Evolutionary conservation across 2,329 filamentous ascomycete species (phyloP), one percentile per base, ranked within the genome.

Genomic region (Gaeumannomyces sp.): DNA sequence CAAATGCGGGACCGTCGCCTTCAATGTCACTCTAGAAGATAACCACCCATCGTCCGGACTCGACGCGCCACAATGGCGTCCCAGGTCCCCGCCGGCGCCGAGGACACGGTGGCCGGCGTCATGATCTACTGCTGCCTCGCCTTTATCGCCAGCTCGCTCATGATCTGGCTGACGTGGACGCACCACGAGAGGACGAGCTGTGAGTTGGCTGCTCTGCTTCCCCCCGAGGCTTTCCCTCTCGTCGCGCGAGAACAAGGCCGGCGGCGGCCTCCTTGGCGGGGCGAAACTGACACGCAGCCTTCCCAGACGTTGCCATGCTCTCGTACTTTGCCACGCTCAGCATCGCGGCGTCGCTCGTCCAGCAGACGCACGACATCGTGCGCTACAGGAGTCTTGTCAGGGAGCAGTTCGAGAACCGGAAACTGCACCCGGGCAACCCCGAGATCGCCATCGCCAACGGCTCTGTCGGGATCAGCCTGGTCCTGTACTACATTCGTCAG

Each of bases 401-500:
- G 11, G 64, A 67, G 16, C 66, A 69, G 28, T 70, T 68, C 25
- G 63, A 66, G 27, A 66, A 64, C 56, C 70, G 67, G 57, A 31
- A 67, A 31, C 60, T 59, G 6, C 62, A 69, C n/a, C 71, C 68
- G 4, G 59, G 65, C 29, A 67, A 66, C 45, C 70, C 68, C 1
- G 70, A 71, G 45, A 35, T 68, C 19, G 66, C 65, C 60, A 68
- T 71, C 16, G 68, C 69, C 33, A 71, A 69, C 64, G 70, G 71
- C 4, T 72, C 71, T 1, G 65, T 66, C 7, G 71, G 71, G 8
- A 63, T 68, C 57, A 70, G 71, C 59, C 60, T 72, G 62, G 68
- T 69, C 1, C 60, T 72, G 7, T 72, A 69, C 29, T 72, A 72
- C 53, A 67, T 72, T 16, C 70, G 71, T 72, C 64, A 53, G 70